Evolutionary conservation across 768 basidiomycete species (phyloP).

Genomic region (Pleurotus ostreatus): DNA sequence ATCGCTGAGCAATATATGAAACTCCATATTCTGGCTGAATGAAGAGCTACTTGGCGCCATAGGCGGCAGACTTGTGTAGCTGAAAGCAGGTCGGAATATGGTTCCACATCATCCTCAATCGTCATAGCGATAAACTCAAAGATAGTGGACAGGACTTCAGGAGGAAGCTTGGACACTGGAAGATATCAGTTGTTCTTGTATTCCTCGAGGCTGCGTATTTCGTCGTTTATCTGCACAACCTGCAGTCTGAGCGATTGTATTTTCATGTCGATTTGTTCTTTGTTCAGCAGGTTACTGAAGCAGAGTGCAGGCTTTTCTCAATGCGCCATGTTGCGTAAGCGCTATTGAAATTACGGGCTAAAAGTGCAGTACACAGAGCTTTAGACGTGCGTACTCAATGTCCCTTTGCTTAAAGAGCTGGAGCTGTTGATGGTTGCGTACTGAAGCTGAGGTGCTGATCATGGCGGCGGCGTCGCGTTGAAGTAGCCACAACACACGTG

Average conservation of each 20-base stretch:
- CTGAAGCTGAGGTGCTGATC: too few relatives aligned
- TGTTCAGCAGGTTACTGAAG: not conserved
- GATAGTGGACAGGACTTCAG: not conserved
- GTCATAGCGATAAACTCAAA: not conserved
- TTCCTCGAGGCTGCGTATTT: not conserved
- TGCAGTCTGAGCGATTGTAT: not conserved
- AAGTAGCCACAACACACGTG: too few relatives aligned
- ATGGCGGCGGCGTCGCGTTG: too few relatives aligned
- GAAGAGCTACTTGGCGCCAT: not conserved
- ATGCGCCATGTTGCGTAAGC: too few relatives aligned
- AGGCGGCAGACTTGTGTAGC: not conserved
- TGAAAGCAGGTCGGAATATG: not conserved
- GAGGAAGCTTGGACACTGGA: not conserved
- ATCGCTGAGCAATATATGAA: not conserved
- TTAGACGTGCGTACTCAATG: too few relatives aligned
- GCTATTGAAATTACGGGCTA: too few relatives aligned
- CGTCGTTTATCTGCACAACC: not conserved
- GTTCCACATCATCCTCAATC: not conserved
- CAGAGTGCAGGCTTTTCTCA: not conserved
- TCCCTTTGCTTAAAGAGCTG: too few relatives aligned
- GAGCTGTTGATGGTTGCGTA: too few relatives aligned
- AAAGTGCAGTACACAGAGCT: too few relatives aligned
- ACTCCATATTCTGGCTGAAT: not conserved
- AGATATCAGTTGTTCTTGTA: not conserved
- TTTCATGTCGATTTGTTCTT: not conserved